Conservation (phyloP, 2,329 filamentous ascomycete species). For the Sclerotinia spermophila region DNA sequence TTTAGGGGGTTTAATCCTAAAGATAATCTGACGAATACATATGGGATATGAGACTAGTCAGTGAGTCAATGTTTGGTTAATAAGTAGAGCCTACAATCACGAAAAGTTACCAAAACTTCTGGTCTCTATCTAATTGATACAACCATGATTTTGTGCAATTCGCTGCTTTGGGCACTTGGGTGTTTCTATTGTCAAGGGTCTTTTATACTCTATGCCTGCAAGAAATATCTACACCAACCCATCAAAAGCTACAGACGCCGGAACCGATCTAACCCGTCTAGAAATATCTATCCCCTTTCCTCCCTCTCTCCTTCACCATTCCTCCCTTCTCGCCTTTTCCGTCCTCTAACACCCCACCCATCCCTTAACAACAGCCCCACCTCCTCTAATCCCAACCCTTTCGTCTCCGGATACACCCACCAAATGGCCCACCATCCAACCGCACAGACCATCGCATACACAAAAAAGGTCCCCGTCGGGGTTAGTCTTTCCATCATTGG, state of each 20-base stretch:
- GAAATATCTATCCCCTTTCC: neutral
- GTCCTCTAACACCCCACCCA: constrained; percentile 65
- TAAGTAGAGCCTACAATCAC: neutral
- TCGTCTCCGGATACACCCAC: constrained; percentile 81
- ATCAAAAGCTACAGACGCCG: neutral
- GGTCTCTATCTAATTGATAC: neutral
- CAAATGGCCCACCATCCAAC: constrained; percentile 66
- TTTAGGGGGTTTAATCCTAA: neutral
- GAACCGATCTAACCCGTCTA: neutral
- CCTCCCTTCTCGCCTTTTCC: constrained; percentile 40
- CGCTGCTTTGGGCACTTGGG: neutral
- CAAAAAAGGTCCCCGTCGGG: constrained; percentile 71
- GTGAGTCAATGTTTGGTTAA: neutral
- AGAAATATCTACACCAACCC: neutral
- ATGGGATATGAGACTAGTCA: neutral
- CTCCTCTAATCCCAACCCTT: constrained; percentile 76
- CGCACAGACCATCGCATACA: constrained; percentile 72
- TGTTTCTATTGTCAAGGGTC: neutral
- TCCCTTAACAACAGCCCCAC: constrained; percentile 66
- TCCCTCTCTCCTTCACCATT: neutral
- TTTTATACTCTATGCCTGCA: neutral
- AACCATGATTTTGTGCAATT: too few species aligned
- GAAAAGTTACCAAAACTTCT: neutral
- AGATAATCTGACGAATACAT: neutral
- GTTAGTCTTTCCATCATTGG: constrained; percentile 77